These are phyloP conservation scores for Thalassiosira livingstoniorum DNA, from an alignment of 352 stramenopile genomes.

Conservation along the genomic window DNA sequence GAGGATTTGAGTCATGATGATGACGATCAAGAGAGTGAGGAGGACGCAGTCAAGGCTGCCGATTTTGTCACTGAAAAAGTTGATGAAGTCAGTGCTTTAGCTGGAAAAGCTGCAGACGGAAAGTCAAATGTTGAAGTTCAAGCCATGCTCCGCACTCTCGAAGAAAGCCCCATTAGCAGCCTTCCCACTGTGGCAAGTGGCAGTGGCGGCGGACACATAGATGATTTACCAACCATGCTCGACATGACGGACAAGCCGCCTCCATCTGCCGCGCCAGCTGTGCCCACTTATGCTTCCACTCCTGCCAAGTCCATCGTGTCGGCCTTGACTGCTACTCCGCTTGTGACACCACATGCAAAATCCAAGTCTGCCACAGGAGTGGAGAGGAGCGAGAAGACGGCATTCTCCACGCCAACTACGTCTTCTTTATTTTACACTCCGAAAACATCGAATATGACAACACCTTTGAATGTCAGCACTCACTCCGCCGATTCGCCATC, in stretches of 20 bases:
- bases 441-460: not conserved
- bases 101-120: not conserved
- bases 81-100: not conserved
- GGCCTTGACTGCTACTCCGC: not conserved
- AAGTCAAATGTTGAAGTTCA: not conserved
- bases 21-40: constrained; percentile 12
- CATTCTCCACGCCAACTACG: not conserved
- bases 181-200: not conserved
- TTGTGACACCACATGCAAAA: not conserved
- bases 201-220: too few species aligned
- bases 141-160: not conserved
- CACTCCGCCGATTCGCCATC: too few species aligned
- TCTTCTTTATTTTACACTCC: not conserved
- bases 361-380: not conserved
- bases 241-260: not conserved
- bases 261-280: not conserved
- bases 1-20: constrained; percentile 53
- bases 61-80: not conserved
- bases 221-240: not conserved
- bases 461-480: not conserved
- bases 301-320: not conserved
- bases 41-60: not conserved
- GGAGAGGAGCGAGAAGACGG: not conserved
- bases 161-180: not conserved
- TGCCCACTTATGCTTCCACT: not conserved